Base-by-base conservation (phyloP, 495 filamentous ascomycete species). In the Penicillium antarcticum region DNA sequence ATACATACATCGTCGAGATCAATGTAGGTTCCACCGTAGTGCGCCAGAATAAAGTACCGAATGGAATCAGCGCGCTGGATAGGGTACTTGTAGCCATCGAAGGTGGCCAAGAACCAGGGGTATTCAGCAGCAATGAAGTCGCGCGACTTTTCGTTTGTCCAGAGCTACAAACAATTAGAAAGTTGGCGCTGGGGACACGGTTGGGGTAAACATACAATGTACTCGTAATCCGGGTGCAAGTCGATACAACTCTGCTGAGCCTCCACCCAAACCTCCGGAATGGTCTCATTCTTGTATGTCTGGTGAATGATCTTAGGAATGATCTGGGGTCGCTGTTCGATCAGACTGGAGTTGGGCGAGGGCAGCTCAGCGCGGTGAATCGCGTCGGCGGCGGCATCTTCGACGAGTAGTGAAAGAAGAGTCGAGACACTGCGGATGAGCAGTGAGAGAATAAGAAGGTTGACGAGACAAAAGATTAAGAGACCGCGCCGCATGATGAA, bases 291-390 rank as follows among this genome's bases (percentile, higher is more conserved):
- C 53, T 83, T 81, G 66, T 88, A 95, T 24, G 91, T 91, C 64
- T 95, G 89, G 65, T 95, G 90, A 48, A 95, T 89, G 52, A 95
- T 92, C 74, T 91, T 92, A 32, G 90, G 90, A 44, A 95, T 91
- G 44, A 89, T 69, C 55, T 85, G 81, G 9, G 81, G 79, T 32
- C 80, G 76, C 42, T 72, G 68, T 55, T 81, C 78, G 42, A 84
- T 77, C 65, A 83, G 48, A 21, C 77, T 78, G 0, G 82, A 85
- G 53, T 82, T 82, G 1, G 83, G 85, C 16, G 82, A 79, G 1
- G 82, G 84, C 39, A 87, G 75, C 44, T 87, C 84, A 9, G 82
- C 70, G 14, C 73, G 72, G 60, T 78, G 80, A 43, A 88, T 87
- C 11, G 84, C 82, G 63, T 86, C 84, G 37, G 75, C 74, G 4